These are phyloP conservation scores for Solanum okadae DNA, from an alignment of 257 asterid genomes.

Conservation along the genomic window DNA sequence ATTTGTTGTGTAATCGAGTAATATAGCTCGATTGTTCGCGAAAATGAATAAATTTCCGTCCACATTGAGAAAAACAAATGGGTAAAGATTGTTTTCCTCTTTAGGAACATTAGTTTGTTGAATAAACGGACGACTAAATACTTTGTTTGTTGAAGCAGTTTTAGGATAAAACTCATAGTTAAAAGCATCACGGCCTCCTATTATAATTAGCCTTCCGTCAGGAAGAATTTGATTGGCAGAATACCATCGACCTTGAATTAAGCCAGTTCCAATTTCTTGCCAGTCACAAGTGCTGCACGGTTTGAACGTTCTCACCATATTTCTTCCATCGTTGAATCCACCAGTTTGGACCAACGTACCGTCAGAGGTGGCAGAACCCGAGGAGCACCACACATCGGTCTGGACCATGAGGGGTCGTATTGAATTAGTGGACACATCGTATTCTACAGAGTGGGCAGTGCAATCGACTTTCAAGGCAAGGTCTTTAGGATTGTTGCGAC, in stretches of 20 bases:
- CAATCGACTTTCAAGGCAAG: slow-evolving; percentile 15
- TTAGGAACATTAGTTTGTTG: slow-evolving; percentile 10
- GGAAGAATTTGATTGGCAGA: slow-evolving; percentile 15
- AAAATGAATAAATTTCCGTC: slow-evolving; percentile 1
- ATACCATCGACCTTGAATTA: slow-evolving; percentile 18
- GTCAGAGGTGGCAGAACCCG: slow-evolving; percentile 27
- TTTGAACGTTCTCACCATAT: neutral
- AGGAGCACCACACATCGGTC: slow-evolving; percentile 49
- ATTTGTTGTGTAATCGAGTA: slow-evolving; percentile 15
- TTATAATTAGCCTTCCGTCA: slow-evolving; percentile 10
- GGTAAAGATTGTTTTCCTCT: slow-evolving; percentile 17
- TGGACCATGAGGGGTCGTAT: slow-evolving; percentile 32
- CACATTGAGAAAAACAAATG: slow-evolving; percentile 16
- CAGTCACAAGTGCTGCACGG: slow-evolving; percentile 11
- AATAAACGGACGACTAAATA: neutral
- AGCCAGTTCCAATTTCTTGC: neutral
- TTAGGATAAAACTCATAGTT: slow-evolving; percentile 16
- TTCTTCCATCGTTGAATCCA: slow-evolving; percentile 25
- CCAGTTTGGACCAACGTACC: slow-evolving; percentile 39
- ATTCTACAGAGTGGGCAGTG: slow-evolving; percentile 51
- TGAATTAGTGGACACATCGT: slow-evolving; percentile 26
- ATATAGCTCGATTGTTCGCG: slow-evolving; percentile 10
- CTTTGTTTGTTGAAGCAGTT: neutral
- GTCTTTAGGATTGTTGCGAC: slow-evolving; percentile 26
- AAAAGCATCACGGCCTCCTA: slow-evolving; percentile 13